Base-by-base conservation (phyloP, 2,329 filamentous ascomycete genomes). In the Colletotrichum siamense region DNA sequence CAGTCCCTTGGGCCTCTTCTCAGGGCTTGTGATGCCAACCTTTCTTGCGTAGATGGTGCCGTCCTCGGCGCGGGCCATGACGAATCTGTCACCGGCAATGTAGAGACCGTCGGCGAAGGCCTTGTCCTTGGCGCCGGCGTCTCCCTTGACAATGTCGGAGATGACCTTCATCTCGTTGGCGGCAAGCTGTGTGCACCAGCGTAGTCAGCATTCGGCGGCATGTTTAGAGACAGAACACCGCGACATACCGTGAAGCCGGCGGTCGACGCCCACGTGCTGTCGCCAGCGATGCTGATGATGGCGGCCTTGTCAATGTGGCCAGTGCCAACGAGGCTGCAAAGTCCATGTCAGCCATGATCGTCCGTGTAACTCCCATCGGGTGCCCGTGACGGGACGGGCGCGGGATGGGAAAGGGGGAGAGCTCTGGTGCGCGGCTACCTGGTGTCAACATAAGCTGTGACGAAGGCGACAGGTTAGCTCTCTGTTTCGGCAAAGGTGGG, bases 41-140 rank as follows among this genome's bases (percentile, higher is more conserved):
- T 95, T 93, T 91, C 96, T 95, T 79, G 92, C 95, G 86, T 98
- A 98, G 81, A 98, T 86, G 87, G 92, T 94, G 84, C 94, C 90
- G 36, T 94, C 95, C 77, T 96, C 95, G 69, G 93, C 92, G 83
- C 91, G 93, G 84, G 95, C 90, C 83, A 94, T 89, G 84, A 98
- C 91, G 85, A 94, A 98, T 86, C 95, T 94, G 83, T 94, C 92
- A 79, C 94, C 94, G 65, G 86, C 92, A 81, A 98, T 86, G 87
- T 95, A 91, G 82, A 98, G 84, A 79, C 96, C 96, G 26, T 93
- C 92, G 69, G 88, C 87, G 81, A 93, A 93, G 77, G 95, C 92
- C 82, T 92, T 90, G 87, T 94, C 92, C 79, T 90, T 88, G 78
- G 90, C 89, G 63, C 85, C 86, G 12, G 76, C 75, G 71, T 86